These are phyloP conservation scores for Candida rishiriensis DNA, from an alignment of 805 yeast species.

Conservation along the genomic window DNA sequence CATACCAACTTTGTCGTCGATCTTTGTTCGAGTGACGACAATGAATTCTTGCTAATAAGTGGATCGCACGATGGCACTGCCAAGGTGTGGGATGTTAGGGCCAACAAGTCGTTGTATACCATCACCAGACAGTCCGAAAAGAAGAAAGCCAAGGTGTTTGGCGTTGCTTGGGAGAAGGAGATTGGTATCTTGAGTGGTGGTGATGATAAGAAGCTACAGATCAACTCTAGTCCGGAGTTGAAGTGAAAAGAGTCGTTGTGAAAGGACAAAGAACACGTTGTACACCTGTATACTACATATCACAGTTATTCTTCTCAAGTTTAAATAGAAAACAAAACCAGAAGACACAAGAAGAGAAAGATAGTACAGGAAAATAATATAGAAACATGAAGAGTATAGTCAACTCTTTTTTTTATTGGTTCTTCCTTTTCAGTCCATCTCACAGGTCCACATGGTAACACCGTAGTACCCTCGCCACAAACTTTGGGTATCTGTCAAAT, in stretches of 20 bases:
- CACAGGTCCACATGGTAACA: conserved; percentile 49
- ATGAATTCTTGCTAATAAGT: conserved; percentile 77
- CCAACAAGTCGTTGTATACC: conserved; percentile 76
- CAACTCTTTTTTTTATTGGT: not conserved
- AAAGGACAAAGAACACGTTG: conserved; percentile 23
- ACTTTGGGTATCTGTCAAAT: conserved; percentile 60
- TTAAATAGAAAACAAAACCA: no score
- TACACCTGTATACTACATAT: not conserved
- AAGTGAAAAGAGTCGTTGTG: conserved; percentile 23
- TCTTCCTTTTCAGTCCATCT: conserved; percentile 5
- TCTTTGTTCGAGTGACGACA: conserved; percentile 63
- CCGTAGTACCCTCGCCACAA: conserved; percentile 81
- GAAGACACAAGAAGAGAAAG: no score
- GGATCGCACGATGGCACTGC: conserved; percentile 97
- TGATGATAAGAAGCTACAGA: conserved; percentile 87
- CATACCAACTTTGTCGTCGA: conserved; percentile 89
- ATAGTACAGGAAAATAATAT: no score
- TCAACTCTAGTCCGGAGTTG: conserved; percentile 42
- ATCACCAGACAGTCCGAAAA: conserved; percentile 65
- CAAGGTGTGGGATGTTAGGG: conserved; percentile 92
- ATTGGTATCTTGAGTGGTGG: conserved; percentile 92
- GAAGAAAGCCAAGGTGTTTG: conserved; percentile 66
- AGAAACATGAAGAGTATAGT: no score
- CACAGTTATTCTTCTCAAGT: no score
- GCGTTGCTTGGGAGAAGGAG: conserved; percentile 75